Evolutionary conservation across 2,329 filamentous ascomycete genomes (phyloP).

Genomic region (Cladosporium sphaerospermum): DNA sequence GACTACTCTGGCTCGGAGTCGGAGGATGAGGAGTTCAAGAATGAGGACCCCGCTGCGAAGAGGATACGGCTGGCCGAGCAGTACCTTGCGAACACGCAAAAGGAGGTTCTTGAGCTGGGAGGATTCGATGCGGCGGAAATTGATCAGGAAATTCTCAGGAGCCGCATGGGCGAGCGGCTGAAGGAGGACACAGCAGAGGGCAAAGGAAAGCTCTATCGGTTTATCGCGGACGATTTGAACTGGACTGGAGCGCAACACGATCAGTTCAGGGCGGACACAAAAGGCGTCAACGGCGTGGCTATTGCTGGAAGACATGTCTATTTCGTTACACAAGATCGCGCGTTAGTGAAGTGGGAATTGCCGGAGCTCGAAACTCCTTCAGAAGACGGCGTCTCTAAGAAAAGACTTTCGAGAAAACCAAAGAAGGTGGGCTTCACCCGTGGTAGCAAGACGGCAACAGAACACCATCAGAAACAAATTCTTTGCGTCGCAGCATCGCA

Average conservation of each 20-base stretch:
- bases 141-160: slow-evolving; percentile 81
- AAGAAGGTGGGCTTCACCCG: slow-evolving; percentile 57
- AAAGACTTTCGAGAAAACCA: slow-evolving; percentile 38
- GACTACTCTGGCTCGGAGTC: slow-evolving; percentile 39
- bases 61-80: slow-evolving; percentile 81
- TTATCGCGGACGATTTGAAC: slow-evolving; percentile 66
- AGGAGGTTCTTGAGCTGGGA: slow-evolving; percentile 64
- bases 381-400: slow-evolving; percentile 23
- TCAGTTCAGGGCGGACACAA: slow-evolving; percentile 72
- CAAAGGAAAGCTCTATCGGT: slow-evolving; percentile 83
- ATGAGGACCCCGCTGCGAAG: slow-evolving; percentile 84
- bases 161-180: slow-evolving; percentile 57
- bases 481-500: slow-evolving; percentile 79
- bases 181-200: slow-evolving; percentile 87
- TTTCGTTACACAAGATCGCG: slow-evolving; percentile 79
- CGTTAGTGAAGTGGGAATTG: slow-evolving; percentile 83
- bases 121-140: slow-evolving; percentile 94
- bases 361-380: slow-evolving; percentile 42
- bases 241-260: slow-evolving; percentile 62
- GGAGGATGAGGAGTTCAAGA: slow-evolving; percentile 64
- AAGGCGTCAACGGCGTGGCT: slow-evolving; percentile 72
- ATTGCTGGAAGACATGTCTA: slow-evolving; percentile 75
- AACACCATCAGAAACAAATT: slow-evolving; percentile 73
- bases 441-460: slow-evolving; percentile 57
- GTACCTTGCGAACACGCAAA: slow-evolving; percentile 83